phyloP scores from a whole-genome alignment of 2,329 filamentous ascomycete genomes.

The Epichloe sibirici region DNA sequence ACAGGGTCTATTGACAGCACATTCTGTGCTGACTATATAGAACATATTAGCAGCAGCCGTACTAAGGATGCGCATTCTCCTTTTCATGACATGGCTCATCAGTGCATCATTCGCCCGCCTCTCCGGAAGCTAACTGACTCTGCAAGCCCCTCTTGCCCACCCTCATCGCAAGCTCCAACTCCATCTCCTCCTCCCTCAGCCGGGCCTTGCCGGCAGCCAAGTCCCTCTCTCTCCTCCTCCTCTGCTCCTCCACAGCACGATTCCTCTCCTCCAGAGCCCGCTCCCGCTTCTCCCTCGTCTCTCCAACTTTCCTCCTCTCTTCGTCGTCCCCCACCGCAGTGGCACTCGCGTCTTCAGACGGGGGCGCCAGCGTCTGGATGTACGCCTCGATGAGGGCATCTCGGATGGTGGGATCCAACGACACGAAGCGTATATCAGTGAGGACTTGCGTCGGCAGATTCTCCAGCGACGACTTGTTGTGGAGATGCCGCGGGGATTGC shows the following conservation, averaged over 20 bases:
- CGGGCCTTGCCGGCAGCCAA: slow-evolving; percentile 48
- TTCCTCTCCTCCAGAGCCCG: slow-evolving; percentile 56
- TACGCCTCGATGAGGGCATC: slow-evolving; percentile 55
- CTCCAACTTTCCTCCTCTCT: slow-evolving; percentile 33
- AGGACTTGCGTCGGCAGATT: slow-evolving; percentile 51
- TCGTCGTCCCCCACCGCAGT: slow-evolving; percentile 37
- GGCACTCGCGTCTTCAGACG: slow-evolving; percentile 23
- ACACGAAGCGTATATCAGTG: slow-evolving; percentile 57
- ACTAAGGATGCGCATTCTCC: no score
- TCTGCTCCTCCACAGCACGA: slow-evolving; percentile 49
- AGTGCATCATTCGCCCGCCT: slow-evolving; percentile 13
- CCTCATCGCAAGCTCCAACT: slow-evolving; percentile 56
- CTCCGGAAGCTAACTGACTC: slow-evolving; percentile 37
- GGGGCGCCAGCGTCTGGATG: slow-evolving; percentile 50
- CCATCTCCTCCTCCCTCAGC: slow-evolving; percentile 53
- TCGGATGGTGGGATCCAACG: slow-evolving; percentile 46
- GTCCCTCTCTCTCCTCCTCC: slow-evolving; percentile 44
- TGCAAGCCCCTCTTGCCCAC: slow-evolving; percentile 55
- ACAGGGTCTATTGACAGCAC: no score
- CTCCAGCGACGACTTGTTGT: slow-evolving; percentile 44
- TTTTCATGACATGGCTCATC: slow-evolving; percentile 1
- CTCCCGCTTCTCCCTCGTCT: slow-evolving; percentile 47
- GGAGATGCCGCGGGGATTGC: slow-evolving; percentile 45
- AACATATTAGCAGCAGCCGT: no score
- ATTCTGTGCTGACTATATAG: no score